phyloP scores from a whole-genome alignment of 495 filamentous ascomycete species.

The Astrothelium macrocarpum region DNA sequence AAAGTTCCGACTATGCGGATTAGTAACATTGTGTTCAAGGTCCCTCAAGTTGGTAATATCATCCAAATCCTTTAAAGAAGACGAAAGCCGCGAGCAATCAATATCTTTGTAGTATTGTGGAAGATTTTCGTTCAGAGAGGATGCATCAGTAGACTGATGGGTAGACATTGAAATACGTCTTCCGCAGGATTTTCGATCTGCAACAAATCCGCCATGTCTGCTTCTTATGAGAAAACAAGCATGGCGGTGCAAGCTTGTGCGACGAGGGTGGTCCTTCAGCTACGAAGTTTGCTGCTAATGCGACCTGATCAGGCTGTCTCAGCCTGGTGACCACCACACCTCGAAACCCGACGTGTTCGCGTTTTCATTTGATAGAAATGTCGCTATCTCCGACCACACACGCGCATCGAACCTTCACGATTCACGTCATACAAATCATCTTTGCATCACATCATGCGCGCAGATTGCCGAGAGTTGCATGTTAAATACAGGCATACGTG shows the following conservation, averaged over 20 bases:
- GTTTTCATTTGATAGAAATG: not conserved
- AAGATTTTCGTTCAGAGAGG: not conserved
- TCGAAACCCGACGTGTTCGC: not conserved
- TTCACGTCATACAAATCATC: not conserved
- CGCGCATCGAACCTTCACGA: not conserved
- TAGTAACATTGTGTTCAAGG: slow-evolving; percentile 31
- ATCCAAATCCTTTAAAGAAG: slow-evolving; percentile 47
- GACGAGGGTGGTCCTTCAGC: not conserved
- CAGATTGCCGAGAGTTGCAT: not conserved
- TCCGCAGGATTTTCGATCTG: not conserved
- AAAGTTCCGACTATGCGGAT: slow-evolving; percentile 49
- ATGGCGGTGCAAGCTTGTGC: not conserved
- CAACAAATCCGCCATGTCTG: not conserved
- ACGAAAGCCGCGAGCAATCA: not conserved
- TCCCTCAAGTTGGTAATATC: slow-evolving; percentile 36
- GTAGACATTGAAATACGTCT: not conserved
- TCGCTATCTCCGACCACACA: not conserved
- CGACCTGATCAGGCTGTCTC: slow-evolving; percentile 1
- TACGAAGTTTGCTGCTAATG: not conserved
- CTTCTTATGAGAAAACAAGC: not conserved
- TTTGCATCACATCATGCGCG: not conserved
- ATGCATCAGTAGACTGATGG: not conserved
- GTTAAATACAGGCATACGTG: not conserved
- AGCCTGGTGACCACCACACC: not conserved
- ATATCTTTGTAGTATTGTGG: slow-evolving; percentile 2